phyloP scores from a whole-genome alignment of 2,329 filamentous ascomycete genomes.

The Thyridium curvatum region DNA sequence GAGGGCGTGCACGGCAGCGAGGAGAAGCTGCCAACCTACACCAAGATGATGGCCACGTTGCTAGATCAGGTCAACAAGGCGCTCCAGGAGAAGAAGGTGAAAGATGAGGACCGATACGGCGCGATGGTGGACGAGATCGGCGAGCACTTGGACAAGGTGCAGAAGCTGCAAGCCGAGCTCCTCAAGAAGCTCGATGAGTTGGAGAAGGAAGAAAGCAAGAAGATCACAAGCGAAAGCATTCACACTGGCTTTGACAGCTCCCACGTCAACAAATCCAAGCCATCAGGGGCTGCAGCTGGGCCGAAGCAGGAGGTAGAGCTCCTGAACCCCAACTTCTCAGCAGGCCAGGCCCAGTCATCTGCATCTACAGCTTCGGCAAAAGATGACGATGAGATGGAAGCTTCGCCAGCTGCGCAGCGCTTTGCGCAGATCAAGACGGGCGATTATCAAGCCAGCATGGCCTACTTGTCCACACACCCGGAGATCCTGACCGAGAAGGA shows the following conservation, averaged over 20 bases:
- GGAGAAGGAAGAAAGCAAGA: slow-evolving; percentile 76
- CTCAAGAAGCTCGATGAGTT: slow-evolving; percentile 69
- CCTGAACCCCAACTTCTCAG: slow-evolving; percentile 58
- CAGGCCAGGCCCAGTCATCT: slow-evolving; percentile 17
- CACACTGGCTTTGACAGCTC: slow-evolving; percentile 90
- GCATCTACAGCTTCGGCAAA: slow-evolving; percentile 9
- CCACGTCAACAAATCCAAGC: slow-evolving; percentile 59
- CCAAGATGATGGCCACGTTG: slow-evolving; percentile 96
- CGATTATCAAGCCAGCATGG: slow-evolving; percentile 67
- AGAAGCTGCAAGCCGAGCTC: slow-evolving; percentile 70
- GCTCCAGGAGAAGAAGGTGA: slow-evolving; percentile 67
- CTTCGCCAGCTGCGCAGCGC: slow-evolving; percentile 69
- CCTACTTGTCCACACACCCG: slow-evolving; percentile 75
- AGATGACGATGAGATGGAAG: slow-evolving; percentile 67
- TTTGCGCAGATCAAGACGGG: slow-evolving; percentile 74
- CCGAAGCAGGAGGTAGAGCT: slow-evolving; percentile 59
- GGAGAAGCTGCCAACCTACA: slow-evolving; percentile 74
- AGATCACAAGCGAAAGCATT: slow-evolving; percentile 90
- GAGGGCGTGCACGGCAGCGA: slow-evolving; percentile 72
- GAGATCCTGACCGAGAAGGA: slow-evolving; percentile 76
- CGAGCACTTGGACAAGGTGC: slow-evolving; percentile 71
- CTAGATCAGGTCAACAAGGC: slow-evolving; percentile 87
- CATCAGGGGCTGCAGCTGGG: slow-evolving; percentile 15
- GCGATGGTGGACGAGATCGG: slow-evolving; percentile 75
- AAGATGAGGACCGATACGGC: slow-evolving; percentile 58